Evolutionary conservation across 345 rosid species (phyloP).

Genomic region (Acer saccharum): DNA sequence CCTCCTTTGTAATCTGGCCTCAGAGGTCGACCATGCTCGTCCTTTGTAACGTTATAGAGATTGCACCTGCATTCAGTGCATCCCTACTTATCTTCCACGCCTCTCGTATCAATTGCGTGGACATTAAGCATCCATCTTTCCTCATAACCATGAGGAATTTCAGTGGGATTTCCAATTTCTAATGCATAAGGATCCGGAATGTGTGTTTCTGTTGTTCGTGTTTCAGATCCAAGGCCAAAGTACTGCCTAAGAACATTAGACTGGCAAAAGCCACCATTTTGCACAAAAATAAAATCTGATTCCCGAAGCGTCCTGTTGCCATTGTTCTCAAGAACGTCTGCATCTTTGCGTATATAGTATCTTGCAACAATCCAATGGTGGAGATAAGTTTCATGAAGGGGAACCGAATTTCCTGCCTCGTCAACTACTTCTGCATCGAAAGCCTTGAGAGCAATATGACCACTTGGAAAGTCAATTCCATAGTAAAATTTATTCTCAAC

Average conservation of each 20-base stretch:
- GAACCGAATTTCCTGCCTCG: slow-evolving; percentile 62
- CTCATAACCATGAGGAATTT: slow-evolving; percentile 65
- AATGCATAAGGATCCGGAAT: slow-evolving; percentile 89
- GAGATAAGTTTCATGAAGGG: slow-evolving; percentile 84
- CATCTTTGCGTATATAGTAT: slow-evolving; percentile 42
- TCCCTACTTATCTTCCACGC: slow-evolving; percentile 68
- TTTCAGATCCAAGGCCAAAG: slow-evolving; percentile 88
- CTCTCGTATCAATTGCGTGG: slow-evolving; percentile 88
- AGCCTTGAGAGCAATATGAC: slow-evolving; percentile 74
- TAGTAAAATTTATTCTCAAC: slow-evolving; percentile 52
- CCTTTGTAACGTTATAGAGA: slow-evolving; percentile 69
- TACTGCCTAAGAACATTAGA: slow-evolving; percentile 39
- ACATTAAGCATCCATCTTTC: slow-evolving; percentile 78
- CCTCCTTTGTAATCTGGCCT: slow-evolving; percentile 74
- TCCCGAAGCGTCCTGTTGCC: background rate
- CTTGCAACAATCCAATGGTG: slow-evolving; percentile 83
- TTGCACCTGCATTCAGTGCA: slow-evolving; percentile 81
- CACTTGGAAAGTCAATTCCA: slow-evolving; percentile 75
- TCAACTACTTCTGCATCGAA: slow-evolving; percentile 76
- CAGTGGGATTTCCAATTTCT: slow-evolving; percentile 65
- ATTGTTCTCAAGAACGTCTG: slow-evolving; percentile 13
- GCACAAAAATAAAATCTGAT: slow-evolving; percentile 30
- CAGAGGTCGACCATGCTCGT: slow-evolving; percentile 46
- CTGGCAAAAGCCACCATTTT: slow-evolving; percentile 75
- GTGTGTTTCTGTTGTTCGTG: slow-evolving; percentile 58